These are phyloP conservation scores for Ochetophila trinervis DNA, from an alignment of 306 rosid species.

Conservation along the genomic window DNA sequence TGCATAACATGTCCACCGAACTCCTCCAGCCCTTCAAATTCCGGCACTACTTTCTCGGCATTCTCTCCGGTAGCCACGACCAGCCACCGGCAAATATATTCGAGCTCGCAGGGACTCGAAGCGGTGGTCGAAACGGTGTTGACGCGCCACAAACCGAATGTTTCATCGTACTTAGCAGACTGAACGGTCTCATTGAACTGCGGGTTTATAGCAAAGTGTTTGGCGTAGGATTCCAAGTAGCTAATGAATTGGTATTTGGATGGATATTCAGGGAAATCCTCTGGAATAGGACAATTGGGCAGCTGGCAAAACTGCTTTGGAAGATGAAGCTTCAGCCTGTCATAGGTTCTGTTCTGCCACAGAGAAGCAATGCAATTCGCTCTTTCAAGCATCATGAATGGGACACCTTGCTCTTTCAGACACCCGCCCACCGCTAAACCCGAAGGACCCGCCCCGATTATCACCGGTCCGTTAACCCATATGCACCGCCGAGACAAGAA, in stretches of 20 bases:
- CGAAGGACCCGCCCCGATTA: slow-evolving; percentile 91
- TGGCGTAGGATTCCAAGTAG: slow-evolving; percentile 74
- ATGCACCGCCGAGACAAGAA: slow-evolving; percentile 48
- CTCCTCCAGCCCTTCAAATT: slow-evolving; percentile 64
- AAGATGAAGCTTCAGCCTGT: slow-evolving; percentile 89
- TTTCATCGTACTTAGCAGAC: slow-evolving; percentile 78
- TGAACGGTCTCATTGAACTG: slow-evolving; percentile 85
- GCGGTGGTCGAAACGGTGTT: slow-evolving; percentile 33
- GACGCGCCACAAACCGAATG: slow-evolving; percentile 82
- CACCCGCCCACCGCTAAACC: slow-evolving; percentile 86
- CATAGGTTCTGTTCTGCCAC: slow-evolving; percentile 76
- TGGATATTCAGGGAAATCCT: slow-evolving; percentile 75
- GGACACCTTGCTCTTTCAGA: slow-evolving; percentile 74
- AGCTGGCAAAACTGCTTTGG: slow-evolving; percentile 82
- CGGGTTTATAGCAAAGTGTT: slow-evolving; percentile 63
- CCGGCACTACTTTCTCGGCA: slow-evolving; percentile 73
- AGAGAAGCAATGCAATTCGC: slow-evolving; percentile 89
- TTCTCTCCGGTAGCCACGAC: slow-evolving; percentile 96
- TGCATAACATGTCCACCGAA: slow-evolving; percentile 72
- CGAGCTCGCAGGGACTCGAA: slow-evolving; percentile 38
- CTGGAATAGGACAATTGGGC: slow-evolving; percentile 75
- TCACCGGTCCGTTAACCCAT: slow-evolving; percentile 82
- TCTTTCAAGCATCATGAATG: slow-evolving; percentile 66
- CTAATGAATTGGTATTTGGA: slow-evolving; percentile 69
- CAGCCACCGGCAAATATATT: slow-evolving; percentile 87